Conservation (phyloP, 2,329 filamentous ascomycete species). For the Macrophomina phaseolina region DNA sequence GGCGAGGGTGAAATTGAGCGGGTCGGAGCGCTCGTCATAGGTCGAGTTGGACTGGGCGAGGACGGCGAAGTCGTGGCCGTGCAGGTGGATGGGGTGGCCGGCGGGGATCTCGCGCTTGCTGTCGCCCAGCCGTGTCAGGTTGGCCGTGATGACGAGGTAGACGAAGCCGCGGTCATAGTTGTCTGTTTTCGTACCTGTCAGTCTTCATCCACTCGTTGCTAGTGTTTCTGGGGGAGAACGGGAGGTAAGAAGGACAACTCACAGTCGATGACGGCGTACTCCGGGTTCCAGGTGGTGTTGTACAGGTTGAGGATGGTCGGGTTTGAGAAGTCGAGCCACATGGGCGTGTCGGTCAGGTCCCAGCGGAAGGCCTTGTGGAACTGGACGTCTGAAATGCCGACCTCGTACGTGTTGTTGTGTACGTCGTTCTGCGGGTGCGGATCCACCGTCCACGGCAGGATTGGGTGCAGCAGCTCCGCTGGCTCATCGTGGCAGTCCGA, state of each 20-base stretch:
- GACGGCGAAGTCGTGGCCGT: conserved; percentile 38
- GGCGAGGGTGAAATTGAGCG: conserved; percentile 50
- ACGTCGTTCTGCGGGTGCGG: conserved; percentile 31
- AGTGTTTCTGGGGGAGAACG: conserved; percentile 12
- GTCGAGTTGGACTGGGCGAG: conserved; percentile 35
- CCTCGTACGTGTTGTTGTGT: conserved; percentile 33
- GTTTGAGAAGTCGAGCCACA: conserved; percentile 37
- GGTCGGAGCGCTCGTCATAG: conserved; percentile 51
- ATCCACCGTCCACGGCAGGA: conserved; percentile 37
- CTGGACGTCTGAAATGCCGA: conserved; percentile 26
- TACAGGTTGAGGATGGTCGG: conserved; percentile 36
- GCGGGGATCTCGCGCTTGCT: conserved; percentile 29
- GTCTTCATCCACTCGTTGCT: neutral
- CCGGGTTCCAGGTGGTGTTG: conserved; percentile 32
- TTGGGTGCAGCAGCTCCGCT: conserved; percentile 33
- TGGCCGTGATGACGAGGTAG: conserved; percentile 37
- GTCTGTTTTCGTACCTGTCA: neutral
- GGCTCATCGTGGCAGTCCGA: conserved; percentile 38
- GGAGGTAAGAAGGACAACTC: neutral
- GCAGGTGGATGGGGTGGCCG: conserved; percentile 38
- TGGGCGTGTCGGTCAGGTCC: conserved; percentile 35
- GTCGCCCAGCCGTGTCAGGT: conserved; percentile 19
- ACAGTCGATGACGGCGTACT: conserved; percentile 33
- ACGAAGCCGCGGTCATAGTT: conserved; percentile 34
- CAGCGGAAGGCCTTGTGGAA: conserved; percentile 31